Conservation (phyloP, 352 stramenopile species). For the Pythium brassicae region DNA sequence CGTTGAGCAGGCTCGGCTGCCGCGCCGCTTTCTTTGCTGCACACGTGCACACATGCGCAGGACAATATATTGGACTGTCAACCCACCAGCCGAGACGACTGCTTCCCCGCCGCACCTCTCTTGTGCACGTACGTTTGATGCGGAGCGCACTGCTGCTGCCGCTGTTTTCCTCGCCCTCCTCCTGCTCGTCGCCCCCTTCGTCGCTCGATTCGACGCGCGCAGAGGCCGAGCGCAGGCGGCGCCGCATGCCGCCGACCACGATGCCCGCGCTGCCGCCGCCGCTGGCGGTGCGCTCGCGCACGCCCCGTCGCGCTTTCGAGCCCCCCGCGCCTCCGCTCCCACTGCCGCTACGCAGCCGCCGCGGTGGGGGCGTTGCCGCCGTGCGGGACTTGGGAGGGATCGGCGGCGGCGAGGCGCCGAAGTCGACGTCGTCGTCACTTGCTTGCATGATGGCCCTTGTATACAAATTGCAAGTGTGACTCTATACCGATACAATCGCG, state of each 20-base stretch:
- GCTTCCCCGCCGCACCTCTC: too few relatives aligned
- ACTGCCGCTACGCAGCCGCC: constrained; percentile 47
- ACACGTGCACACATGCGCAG: not conserved
- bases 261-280: constrained; percentile 17
- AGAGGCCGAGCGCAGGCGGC: constrained; percentile 8
- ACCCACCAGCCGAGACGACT: not conserved
- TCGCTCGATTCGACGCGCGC: constrained; percentile 26
- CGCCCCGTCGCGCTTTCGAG: constrained; percentile 12
- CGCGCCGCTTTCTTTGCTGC: constrained; percentile 27
- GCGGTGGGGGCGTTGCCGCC: constrained; percentile 15
- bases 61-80: too few relatives aligned
- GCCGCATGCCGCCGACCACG: constrained; percentile 7
- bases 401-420: not conserved
- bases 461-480: too few relatives aligned
- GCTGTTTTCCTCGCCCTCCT: constrained; percentile 2
- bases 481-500: too few relatives aligned
- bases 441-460: not conserved
- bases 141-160: not conserved
- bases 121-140: constrained; percentile 8
- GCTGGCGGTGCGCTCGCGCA: constrained; percentile 21
- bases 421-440: not conserved
- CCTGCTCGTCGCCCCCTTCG: constrained; percentile 13
- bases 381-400: constrained; percentile 40
- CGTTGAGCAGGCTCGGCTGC: constrained; percentile 55
- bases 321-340: constrained; percentile 37